A percentile compares a stretch with the other conserved stretches of the same genome.
These are phyloP conservation scores for Cordyceps farinosa DNA, from an alignment of 2,329 filamentous ascomycete genomes.

Conservation along the genomic window DNA sequence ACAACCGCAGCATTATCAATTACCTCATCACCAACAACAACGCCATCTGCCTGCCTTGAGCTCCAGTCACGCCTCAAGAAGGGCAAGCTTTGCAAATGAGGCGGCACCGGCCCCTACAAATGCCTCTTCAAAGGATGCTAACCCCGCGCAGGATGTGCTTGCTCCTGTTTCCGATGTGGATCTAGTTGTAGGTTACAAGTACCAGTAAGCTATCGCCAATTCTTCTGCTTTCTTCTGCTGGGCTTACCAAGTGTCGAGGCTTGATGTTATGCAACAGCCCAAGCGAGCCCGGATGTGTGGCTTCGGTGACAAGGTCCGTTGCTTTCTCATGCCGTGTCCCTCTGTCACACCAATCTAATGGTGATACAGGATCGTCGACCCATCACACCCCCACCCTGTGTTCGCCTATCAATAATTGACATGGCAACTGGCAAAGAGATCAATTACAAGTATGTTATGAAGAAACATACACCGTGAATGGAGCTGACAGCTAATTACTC, in stretches of 20 bases:
- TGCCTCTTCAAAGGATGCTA: not conserved
- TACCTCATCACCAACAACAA: constrained; percentile 1
- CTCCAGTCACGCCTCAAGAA: not conserved
- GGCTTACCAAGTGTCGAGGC: constrained; percentile 40
- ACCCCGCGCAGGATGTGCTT: constrained; percentile 20
- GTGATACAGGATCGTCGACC: constrained; percentile 75
- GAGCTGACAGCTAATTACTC: constrained; percentile 26
- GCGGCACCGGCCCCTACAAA: not conserved
- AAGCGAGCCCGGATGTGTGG: constrained; percentile 95
- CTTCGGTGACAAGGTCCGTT: constrained; percentile 86
- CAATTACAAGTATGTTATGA: constrained; percentile 67
- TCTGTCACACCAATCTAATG: not conserved
- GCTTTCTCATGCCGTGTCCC: not conserved
- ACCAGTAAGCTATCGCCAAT: constrained; percentile 29
- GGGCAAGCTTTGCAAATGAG: not conserved
- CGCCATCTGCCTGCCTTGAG: not conserved
- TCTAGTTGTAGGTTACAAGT: constrained; percentile 32
- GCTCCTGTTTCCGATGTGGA: constrained; percentile 34
- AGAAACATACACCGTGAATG: constrained; percentile 10
- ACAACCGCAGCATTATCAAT: constrained; percentile 8
- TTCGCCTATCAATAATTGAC: constrained; percentile 77
- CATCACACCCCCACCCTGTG: constrained; percentile 92
- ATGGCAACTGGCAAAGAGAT: constrained; percentile 72
- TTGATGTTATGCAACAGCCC: constrained; percentile 86
- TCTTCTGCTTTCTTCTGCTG: not conserved